These are phyloP conservation scores for Apostasia shenzhenica DNA, from an alignment of 106 monocot species.

Conservation along the genomic window DNA sequence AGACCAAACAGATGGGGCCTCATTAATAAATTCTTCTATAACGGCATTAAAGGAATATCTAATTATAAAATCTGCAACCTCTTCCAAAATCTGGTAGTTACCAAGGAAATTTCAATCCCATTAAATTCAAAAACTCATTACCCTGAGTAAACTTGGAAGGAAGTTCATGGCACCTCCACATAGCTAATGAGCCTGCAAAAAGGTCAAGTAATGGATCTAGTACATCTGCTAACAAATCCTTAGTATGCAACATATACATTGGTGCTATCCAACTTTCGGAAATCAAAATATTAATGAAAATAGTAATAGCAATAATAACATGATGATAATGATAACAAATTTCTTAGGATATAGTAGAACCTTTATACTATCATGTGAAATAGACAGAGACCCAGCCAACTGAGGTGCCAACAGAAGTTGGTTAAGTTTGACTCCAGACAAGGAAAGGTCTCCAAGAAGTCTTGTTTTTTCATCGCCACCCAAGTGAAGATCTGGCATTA, in stretches of 20 bases:
- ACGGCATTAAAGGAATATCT: too few relatives aligned
- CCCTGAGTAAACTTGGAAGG: too few relatives aligned
- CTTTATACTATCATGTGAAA: constrained; percentile 64
- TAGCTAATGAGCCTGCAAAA: neutral
- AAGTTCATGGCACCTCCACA: too few relatives aligned
- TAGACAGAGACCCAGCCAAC: constrained; percentile 60
- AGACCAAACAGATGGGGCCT: too few relatives aligned
- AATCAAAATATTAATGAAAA: neutral
- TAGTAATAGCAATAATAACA: neutral
- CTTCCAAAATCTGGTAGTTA: too few relatives aligned
- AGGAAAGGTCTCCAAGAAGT: constrained; percentile 81
- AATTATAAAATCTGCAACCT: too few relatives aligned
- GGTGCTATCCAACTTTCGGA: neutral
- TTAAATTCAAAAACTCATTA: too few relatives aligned
- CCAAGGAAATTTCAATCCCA: too few relatives aligned
- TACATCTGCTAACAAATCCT: neutral
- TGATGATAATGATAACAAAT: neutral
- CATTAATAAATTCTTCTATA: too few relatives aligned
- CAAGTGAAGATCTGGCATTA: constrained; percentile 10
- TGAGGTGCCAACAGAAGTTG: constrained; percentile 96
- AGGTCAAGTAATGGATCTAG: neutral
- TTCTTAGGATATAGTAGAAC: constrained; percentile 12
- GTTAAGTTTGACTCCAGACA: constrained; percentile 88
- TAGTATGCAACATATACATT: neutral
- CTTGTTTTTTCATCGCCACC: constrained; percentile 23